Evolutionary conservation across 139 green algal species (phyloP), one percentile per base, ranked within the genome.

Genomic region (Haematococcus sp.): DNA sequence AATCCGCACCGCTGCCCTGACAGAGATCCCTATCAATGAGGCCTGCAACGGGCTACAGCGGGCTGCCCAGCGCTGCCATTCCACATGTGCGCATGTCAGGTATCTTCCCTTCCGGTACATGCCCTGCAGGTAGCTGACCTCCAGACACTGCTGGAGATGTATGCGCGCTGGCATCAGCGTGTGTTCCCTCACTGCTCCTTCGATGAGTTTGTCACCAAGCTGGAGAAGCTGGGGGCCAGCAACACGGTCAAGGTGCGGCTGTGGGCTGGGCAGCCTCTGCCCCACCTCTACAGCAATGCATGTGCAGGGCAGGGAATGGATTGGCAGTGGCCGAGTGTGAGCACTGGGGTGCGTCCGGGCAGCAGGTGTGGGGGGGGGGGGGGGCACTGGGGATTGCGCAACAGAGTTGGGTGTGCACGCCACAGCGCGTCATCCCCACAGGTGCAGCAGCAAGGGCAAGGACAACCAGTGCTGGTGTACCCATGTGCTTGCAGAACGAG

Each of bases 151-250:
- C 71, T 89, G 19, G 84, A 87, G 71, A 75, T 87, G 60, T 89
- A 86, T 67, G 33, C 71, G 49, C 81, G 81, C 19, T 89, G 81
- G 81, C 81, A 87, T 65, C 61, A 54, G 20, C 73, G 81, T 15
- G 67, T 89, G 44, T 89, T 87, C 68, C 79, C 79, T 5, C 49
- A 83, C 60, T 70, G 80, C 40, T 54, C 51, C 54, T 87, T 86
- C 63, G 77, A 87, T 68, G 66, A 71, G 25, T 89, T 88, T 63
- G 76, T 88, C 17, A 16, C 19, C 2, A 70, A 73, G 49, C 55
- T 91, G 72, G 86, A 91, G 74, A 81, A 85, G 69, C 63, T 86
- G 54, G 77, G 80, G 22, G 33, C 70, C 64, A 85, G 35, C 17
- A 32, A 32, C 25, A 27, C 65, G 17, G 23, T 85, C 35, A 84